phyloP scores from a whole-genome alignment of 139 green algal genomes.

The Chlamydomonas asymmetrica region DNA sequence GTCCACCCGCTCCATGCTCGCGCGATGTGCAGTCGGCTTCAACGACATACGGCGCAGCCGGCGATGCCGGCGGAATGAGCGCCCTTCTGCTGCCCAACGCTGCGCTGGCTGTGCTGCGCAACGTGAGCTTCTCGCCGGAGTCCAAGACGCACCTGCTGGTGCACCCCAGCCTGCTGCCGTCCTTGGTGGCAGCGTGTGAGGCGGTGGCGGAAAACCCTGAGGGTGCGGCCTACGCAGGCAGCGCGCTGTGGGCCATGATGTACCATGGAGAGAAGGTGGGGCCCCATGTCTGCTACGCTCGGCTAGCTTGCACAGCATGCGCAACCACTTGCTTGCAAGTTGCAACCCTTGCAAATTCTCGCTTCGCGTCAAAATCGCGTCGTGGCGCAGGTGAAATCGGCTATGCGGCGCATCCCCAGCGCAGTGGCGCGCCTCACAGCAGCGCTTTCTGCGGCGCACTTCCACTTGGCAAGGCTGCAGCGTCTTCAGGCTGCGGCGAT shows the following conservation, averaged over 20 bases:
- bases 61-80: too few relatives aligned
- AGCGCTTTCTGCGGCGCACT: slow-evolving; percentile 7
- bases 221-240: slow-evolving; percentile 45
- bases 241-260: slow-evolving; percentile 53
- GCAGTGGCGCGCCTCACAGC: slow-evolving; percentile 11
- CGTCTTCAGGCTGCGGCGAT: too few relatives aligned
- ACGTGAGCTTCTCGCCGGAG: slow-evolving; percentile 53
- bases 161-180: slow-evolving; percentile 44
- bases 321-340: not conserved
- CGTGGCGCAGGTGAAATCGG: slow-evolving; percentile 33
- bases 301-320: not conserved
- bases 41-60: too few relatives aligned
- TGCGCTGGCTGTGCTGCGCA: slow-evolving; percentile 55
- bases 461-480: too few relatives aligned
- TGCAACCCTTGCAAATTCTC: not conserved
- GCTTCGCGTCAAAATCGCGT: not conserved
- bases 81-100: not conserved
- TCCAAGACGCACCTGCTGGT: slow-evolving; percentile 51
- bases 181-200: slow-evolving; percentile 50
- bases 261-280: slow-evolving; percentile 56
- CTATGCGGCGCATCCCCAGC: slow-evolving; percentile 26
- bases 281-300: not conserved
- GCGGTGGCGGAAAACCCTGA: slow-evolving; percentile 18
- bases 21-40: too few relatives aligned
- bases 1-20: not conserved